A percentile compares a stretch with the other conserved stretches of the same genome.
Evolutionary conservation across 768 basidiomycete species (phyloP).

Genomic region (Naganishia vaughanmartiniae): DNA sequence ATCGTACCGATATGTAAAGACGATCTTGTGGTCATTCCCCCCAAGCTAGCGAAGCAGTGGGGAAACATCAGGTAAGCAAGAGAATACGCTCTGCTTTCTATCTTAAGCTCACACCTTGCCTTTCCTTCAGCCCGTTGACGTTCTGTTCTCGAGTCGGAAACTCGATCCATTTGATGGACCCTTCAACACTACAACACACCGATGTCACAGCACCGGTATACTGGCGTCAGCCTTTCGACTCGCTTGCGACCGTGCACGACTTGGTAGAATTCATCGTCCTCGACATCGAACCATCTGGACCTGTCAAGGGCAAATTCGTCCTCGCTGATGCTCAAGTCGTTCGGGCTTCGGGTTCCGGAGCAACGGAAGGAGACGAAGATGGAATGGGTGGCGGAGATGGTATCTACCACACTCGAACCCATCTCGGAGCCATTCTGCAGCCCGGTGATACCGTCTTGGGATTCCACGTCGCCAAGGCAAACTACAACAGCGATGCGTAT

Average conservation of each 20-base stretch:
- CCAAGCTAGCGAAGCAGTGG: conserved; percentile 73
- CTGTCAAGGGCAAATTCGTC: conserved; percentile 71
- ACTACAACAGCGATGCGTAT: conserved; percentile 89
- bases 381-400: conserved; percentile 62
- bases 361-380: conserved; percentile 59
- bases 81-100: conserved; percentile 38
- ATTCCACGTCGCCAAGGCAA: conserved; percentile 80
- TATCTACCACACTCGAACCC: conserved; percentile 93
- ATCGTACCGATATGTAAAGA: conserved; percentile 97
- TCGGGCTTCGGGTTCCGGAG: conserved; percentile 60
- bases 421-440: conserved; percentile 87
- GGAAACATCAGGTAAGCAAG: conserved; percentile 67
- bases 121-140: conserved; percentile 62
- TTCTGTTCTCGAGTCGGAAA: conserved; percentile 89
- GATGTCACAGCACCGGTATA: conserved; percentile 76
- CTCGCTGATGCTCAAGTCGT: conserved; percentile 88
- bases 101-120: background rate
- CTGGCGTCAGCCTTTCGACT: conserved; percentile 87
- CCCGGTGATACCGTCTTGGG: conserved; percentile 92
- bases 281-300: conserved; percentile 82
- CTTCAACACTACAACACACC: conserved; percentile 74
- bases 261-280: conserved; percentile 92
- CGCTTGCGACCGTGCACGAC: conserved; percentile 76
- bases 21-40: conserved; percentile 86
- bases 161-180: conserved; percentile 85